Evolutionary conservation across 805 yeast genomes (phyloP), one percentile per base, ranked within the genome.

Genomic region (Ogataea philodendri): DNA sequence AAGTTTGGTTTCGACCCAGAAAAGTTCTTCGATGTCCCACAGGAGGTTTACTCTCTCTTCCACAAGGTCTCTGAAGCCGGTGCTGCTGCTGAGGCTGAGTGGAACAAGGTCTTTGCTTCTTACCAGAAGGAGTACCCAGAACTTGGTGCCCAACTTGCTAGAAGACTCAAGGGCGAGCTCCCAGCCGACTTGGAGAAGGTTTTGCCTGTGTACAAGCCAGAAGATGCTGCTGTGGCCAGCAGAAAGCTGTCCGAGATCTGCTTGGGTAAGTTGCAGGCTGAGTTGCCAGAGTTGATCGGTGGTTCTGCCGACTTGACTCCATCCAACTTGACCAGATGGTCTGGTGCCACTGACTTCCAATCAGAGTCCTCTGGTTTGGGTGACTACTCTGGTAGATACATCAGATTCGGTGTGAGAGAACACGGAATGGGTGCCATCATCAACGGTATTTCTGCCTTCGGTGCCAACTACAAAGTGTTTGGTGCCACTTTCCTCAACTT

Each of bases 241-340:
- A 84, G 98, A 77, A 90, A 90, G 75, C 72, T 88, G 57, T 84
- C 95, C 35, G 97, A 90, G 74, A 72, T 71, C 51, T 86, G 81
- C 25, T 69, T 90, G 55, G 70, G 74, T 51, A 65, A 69, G 47
- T 65, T 90, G 53, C 71, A 73, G 54, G 73, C 72, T 17, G 75
- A 52, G 29, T 49, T 90, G 35, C 97, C 97, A 37, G 96, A 88
- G 73, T 69, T 90, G 47, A 69, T 90, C 59, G 97, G 97, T 70
- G 98, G 98, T 59, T 89, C 97, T 50, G 98, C 98, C 41, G 98
- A 90, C 69, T 78, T 90, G 70, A 90, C 97, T 41, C 94, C 95
- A 51, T 90, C 97, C 39, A 93, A 90, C 78, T 76, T 87, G 71
- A 89, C 97, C 59, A 80, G 93, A 74, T 78, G 90, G 74, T 63